A percentile compares a stretch with the other conserved stretches of the same genome.
phyloP scores from a whole-genome alignment of 176 grass and related monocot genomes.

The Oryza officinalis region DNA sequence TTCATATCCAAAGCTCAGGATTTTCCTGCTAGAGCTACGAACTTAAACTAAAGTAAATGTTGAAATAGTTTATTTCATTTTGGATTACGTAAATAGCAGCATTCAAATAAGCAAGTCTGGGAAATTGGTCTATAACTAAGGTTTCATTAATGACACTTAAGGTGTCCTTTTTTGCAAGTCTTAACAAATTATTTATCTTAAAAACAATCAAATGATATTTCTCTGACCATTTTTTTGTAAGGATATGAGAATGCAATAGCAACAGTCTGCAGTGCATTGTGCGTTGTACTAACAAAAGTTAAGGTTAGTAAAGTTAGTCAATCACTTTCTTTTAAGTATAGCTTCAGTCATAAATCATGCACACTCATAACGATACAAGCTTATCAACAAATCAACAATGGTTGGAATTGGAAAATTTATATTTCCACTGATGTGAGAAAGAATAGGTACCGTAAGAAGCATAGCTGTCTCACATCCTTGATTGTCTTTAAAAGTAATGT shows the following conservation, averaged over 20 bases:
- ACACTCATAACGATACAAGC: not conserved
- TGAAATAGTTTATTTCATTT: constrained; percentile 1
- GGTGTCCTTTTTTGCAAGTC: not conserved
- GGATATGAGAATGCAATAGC: not conserved
- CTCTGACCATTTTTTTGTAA: not conserved
- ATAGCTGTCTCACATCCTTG: constrained; percentile 89
- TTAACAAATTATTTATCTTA: not conserved
- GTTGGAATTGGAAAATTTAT: not conserved
- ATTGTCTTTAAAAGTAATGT: constrained; percentile 81
- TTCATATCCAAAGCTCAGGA: not conserved
- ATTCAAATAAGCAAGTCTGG: not conserved
- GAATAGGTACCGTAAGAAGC: constrained; percentile 77
- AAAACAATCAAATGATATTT: not conserved
- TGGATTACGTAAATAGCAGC: not conserved
- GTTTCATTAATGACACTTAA: not conserved
- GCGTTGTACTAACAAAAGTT: not conserved
- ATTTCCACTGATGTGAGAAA: not conserved
- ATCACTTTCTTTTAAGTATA: not conserved
- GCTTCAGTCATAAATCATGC: not conserved
- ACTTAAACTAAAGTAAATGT: not conserved
- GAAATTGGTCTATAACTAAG: not conserved
- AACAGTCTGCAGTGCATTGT: not conserved
- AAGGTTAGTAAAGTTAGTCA: not conserved
- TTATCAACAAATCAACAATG: constrained; percentile 5
- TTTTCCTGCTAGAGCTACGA: not conserved